These are phyloP conservation scores for Copromyces sp. DNA, from an alignment of 495 filamentous ascomycete species.

Conservation along the genomic window DNA sequence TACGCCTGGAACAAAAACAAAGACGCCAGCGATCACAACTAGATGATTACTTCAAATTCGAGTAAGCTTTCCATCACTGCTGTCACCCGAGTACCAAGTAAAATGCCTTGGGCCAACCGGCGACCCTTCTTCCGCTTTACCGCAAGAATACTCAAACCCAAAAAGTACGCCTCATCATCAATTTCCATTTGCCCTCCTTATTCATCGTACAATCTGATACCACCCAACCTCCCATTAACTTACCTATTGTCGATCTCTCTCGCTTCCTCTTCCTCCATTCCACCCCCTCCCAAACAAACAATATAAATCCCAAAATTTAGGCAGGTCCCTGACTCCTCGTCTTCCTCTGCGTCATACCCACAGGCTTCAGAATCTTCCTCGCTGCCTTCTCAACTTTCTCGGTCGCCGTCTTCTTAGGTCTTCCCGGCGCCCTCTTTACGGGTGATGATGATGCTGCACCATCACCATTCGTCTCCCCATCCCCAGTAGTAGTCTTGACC, in stretches of 20 bases:
- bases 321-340: slow-evolving; percentile 37
- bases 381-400: neutral
- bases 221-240: neutral
- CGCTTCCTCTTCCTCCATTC: neutral
- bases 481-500: slow-evolving; percentile 17
- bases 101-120: neutral
- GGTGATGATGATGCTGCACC: neutral
- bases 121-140: neutral
- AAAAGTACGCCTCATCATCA: neutral
- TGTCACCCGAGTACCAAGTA: neutral
- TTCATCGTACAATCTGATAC: neutral
- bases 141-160: neutral
- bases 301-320: slow-evolving; percentile 9
- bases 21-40: neutral
- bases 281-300: neutral
- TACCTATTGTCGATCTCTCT: neutral
- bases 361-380: slow-evolving; percentile 6
- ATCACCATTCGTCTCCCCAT: slow-evolving; percentile 11
- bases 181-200: neutral
- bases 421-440: neutral
- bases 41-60: neutral
- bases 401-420: neutral
- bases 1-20: neutral
- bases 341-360: slow-evolving; percentile 30
- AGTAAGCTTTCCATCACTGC: neutral